These are phyloP conservation scores for Neoboletus subvelutipes DNA, from an alignment of 768 basidiomycete genomes.

Conservation along the genomic window DNA sequence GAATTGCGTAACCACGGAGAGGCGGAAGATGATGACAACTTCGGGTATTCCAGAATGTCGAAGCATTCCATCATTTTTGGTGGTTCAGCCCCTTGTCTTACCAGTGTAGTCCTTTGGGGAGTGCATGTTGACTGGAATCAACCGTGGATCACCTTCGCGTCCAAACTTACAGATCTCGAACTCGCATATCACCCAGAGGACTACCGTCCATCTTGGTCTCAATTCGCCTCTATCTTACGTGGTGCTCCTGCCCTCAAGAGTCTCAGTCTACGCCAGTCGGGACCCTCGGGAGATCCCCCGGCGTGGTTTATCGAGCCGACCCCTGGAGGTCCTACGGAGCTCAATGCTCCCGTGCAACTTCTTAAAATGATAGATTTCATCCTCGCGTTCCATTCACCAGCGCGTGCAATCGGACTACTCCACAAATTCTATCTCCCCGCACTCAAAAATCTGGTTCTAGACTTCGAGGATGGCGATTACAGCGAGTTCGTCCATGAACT, in stretches of 20 bases:
- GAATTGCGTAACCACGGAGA: slow-evolving; percentile 59
- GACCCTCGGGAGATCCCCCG: slow-evolving; percentile 46
- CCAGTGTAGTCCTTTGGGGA: slow-evolving; percentile 56
- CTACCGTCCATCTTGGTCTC: slow-evolving; percentile 58
- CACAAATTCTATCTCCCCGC: slow-evolving; percentile 35
- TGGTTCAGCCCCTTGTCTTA: slow-evolving; percentile 51
- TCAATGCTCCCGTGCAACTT: slow-evolving; percentile 32
- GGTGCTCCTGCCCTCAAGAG: slow-evolving; percentile 52
- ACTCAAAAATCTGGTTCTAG: slow-evolving; percentile 43
- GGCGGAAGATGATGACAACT: slow-evolving; percentile 31
- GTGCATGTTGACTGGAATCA: slow-evolving; percentile 69
- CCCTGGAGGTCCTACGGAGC: slow-evolving; percentile 21
- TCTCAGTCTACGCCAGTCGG: slow-evolving; percentile 56
- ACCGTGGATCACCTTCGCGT: slow-evolving; percentile 30
- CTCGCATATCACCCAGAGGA: slow-evolving; percentile 62
- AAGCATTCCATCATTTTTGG: slow-evolving; percentile 50
- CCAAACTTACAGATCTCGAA: slow-evolving; percentile 47
- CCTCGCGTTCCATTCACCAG: slow-evolving; percentile 53
- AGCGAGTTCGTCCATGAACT: slow-evolving; percentile 48
- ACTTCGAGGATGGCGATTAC: slow-evolving; percentile 57
- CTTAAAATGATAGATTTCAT: slow-evolving; percentile 32
- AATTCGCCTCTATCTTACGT: slow-evolving; percentile 52
- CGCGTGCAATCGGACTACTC: slow-evolving; percentile 35
- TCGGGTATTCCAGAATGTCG: slow-evolving; percentile 28
- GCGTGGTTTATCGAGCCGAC: slow-evolving; percentile 34